These are phyloP conservation scores for Dioszegia crocea DNA, from an alignment of 768 basidiomycete genomes.

Conservation along the genomic window DNA sequence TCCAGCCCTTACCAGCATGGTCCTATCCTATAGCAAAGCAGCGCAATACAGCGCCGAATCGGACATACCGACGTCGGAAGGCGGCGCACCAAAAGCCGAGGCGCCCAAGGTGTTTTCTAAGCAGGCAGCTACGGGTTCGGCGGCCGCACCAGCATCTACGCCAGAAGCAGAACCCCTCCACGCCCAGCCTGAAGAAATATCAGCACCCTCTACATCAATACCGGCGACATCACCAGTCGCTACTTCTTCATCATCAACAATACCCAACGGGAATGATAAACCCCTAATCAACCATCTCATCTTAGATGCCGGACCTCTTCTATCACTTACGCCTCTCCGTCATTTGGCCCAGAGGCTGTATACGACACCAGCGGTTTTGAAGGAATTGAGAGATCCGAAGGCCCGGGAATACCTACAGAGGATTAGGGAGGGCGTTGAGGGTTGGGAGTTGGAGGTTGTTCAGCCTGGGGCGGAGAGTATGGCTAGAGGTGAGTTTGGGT, in stretches of 20 bases:
- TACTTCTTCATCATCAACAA: not conserved
- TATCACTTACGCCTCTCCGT: conserved; percentile 76
- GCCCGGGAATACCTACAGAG: conserved; percentile 66
- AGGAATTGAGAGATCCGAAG: conserved; percentile 81
- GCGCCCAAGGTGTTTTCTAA: conserved; percentile 7
- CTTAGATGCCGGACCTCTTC: conserved; percentile 87
- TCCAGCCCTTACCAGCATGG: conserved; percentile 22
- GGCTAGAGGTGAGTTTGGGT: conserved; percentile 51
- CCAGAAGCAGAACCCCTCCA: too few species aligned
- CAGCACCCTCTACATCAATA: not conserved
- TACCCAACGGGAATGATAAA: not conserved
- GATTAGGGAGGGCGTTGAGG: conserved; percentile 56
- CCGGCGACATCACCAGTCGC: not conserved
- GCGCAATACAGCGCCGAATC: conserved; percentile 7
- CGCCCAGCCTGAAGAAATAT: too few species aligned
- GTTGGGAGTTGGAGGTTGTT: conserved; percentile 52
- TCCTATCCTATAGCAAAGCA: conserved; percentile 35
- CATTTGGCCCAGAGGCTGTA: conserved; percentile 79
- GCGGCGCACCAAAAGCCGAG: conserved; percentile 8
- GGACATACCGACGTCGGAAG: too few species aligned
- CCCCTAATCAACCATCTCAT: conserved; percentile 60
- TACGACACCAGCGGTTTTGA: conserved; percentile 83
- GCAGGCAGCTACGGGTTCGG: not conserved
- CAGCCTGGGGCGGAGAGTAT: conserved; percentile 55
- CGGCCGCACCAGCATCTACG: not conserved